phyloP scores from a whole-genome alignment of 257 asterid species.

The Euphrasia confusa region DNA sequence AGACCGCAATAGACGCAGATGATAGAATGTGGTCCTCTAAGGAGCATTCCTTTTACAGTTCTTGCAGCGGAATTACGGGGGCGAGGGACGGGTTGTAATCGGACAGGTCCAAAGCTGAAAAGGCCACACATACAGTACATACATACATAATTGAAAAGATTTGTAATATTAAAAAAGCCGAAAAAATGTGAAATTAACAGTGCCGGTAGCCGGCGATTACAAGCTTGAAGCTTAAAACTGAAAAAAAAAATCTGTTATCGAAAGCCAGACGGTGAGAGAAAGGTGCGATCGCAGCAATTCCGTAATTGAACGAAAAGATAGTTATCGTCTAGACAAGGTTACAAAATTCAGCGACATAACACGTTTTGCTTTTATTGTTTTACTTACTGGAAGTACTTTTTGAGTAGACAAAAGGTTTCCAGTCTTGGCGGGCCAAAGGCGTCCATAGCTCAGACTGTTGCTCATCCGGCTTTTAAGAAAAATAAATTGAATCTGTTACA shows the following conservation, averaged over 20 bases:
- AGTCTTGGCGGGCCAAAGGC: conserved; percentile 63
- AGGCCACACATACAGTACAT: too few relatives aligned
- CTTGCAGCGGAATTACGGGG: conserved; percentile 60
- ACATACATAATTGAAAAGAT: too few relatives aligned
- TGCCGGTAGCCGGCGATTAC: too few relatives aligned
- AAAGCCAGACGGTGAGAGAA: too few relatives aligned
- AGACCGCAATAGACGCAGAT: conserved; percentile 71
- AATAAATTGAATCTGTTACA: neutral
- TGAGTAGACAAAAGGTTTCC: conserved; percentile 49
- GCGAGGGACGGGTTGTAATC: conserved; percentile 59
- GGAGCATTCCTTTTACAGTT: conserved; percentile 72
- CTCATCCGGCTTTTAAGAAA: neutral
- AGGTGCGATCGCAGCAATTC: too few relatives aligned
- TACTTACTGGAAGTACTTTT: conserved; percentile 46
- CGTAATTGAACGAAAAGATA: too few relatives aligned
- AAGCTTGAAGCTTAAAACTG: too few relatives aligned
- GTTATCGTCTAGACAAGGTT: neutral
- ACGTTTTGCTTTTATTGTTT: neutral
- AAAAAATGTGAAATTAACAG: too few relatives aligned
- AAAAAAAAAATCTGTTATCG: too few relatives aligned
- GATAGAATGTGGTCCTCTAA: conserved; percentile 63
- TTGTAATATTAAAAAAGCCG: too few relatives aligned
- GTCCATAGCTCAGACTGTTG: conserved; percentile 42
- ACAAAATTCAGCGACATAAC: neutral
- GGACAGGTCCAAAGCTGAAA: conserved; percentile 57